Evolutionary conservation across 768 basidiomycete genomes (phyloP).

Genomic region (Podaxis pistillaris): DNA sequence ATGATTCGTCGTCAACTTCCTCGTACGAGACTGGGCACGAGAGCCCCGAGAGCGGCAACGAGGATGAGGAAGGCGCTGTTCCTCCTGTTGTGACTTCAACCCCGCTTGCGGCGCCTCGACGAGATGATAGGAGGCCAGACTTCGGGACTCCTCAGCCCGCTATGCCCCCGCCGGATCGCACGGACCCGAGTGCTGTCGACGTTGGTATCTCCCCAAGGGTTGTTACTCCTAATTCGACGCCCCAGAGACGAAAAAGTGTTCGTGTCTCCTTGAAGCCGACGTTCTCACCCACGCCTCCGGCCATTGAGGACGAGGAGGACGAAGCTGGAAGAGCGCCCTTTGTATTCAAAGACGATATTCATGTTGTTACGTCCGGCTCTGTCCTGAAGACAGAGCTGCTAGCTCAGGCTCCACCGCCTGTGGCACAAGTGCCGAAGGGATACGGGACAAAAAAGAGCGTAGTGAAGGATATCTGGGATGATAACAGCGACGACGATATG

Average conservation of each 20-base stretch:
- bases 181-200: not conserved
- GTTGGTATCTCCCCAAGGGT: not conserved
- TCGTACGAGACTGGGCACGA: slow-evolving; percentile 71
- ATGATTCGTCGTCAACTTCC: slow-evolving; percentile 46
- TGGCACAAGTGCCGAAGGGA: not conserved
- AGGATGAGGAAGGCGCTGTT: slow-evolving; percentile 3
- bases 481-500: slow-evolving; percentile 76
- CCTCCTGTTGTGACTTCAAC: not conserved
- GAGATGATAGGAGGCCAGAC: slow-evolving; percentile 16
- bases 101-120: not conserved
- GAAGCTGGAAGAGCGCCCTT: slow-evolving; percentile 26
- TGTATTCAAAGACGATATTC: slow-evolving; percentile 15
- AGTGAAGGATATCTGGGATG: slow-evolving; percentile 48
- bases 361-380: not conserved
- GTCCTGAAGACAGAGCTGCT: not conserved
- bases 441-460: not conserved
- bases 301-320: slow-evolving; percentile 50
- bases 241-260: slow-evolving; percentile 64
- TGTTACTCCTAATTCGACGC: slow-evolving; percentile 7
- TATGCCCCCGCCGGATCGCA: not conserved
- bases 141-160: slow-evolving; percentile 4
- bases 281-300: slow-evolving; percentile 71
- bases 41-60: slow-evolving; percentile 28
- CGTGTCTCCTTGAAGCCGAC: slow-evolving; percentile 76
- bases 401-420: not conserved